Base-by-base conservation (phyloP, 352 stramenopile genomes). In the Phytopythium boreale region DNA sequence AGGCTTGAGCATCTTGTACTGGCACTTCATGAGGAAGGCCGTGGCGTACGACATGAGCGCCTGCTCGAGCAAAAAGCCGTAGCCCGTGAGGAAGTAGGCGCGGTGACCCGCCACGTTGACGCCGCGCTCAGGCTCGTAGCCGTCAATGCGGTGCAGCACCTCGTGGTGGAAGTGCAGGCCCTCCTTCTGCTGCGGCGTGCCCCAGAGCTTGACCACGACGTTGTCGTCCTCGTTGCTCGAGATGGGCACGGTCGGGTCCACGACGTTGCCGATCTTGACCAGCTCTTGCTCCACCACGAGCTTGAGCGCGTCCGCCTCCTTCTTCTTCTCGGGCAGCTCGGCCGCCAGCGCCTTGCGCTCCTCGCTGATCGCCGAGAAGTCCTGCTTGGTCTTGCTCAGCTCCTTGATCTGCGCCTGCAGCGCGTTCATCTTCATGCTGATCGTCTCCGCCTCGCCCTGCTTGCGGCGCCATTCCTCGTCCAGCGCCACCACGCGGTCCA, bases 41-140 rank as follows among this genome's bases (percentile, higher is more conserved):
- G 99, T 97, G 37, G 93, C 90, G 82, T 99, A 99, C 70, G 98
- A 97, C 82, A 99, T 99, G 41, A 99, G 85, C 46, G 98, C 98
- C 80, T 99, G 97, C 79, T 99, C 99, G 44, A 99, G 85, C 57
- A 99, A 72, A 43, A 99, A 97, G 27, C 97, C 98, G 37, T 95
- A 97, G 77, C 98, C 98, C 59, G 96, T 99, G 56, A 99, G 82
- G 78, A 99, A 99, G 86, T 99, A 99, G 19, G 90, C 97, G 47
- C 98, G 92, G 77, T 99, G 97, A 55, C 98, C 98, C 36, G 97
- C 98, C 27, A 99, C 96, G 44, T 92, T 73, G 55, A 97, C 91
- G 59, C 98, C 98, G 49, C 96, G 87, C 56, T 98, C 89, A 5
- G 98, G 98, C 82, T 99, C 98, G 80, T 99, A 99, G 24, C 98